Conservation (phyloP, 352 stramenopile genomes). For the Pythium aquatile region DNA sequence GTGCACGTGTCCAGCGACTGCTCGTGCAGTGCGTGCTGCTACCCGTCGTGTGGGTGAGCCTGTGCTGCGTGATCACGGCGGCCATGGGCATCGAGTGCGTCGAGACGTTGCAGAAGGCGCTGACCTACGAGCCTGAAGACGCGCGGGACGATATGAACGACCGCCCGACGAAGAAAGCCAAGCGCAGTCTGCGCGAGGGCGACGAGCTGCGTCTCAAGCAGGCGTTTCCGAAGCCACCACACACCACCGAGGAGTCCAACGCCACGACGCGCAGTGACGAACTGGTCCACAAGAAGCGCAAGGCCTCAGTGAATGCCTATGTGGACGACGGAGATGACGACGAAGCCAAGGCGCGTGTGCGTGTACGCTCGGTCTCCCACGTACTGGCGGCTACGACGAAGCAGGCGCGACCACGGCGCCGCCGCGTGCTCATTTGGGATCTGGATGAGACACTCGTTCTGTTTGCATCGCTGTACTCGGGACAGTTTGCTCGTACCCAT, state of each 20-base stretch:
- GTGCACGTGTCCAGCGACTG: slow-evolving; percentile 32
- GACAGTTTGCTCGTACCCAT: slow-evolving; percentile 59
- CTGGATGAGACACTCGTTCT: slow-evolving; percentile 82
- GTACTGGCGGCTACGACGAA: neutral
- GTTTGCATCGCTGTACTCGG: slow-evolving; percentile 79
- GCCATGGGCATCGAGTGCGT: slow-evolving; percentile 59
- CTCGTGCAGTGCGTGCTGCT: slow-evolving; percentile 58
- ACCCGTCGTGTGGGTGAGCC: slow-evolving; percentile 56
- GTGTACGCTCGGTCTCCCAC: neutral
- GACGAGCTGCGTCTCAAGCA: slow-evolving; percentile 3
- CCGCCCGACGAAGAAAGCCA: slow-evolving; percentile 22
- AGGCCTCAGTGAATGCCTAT: neutral
- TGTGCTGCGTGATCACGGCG: slow-evolving; percentile 56
- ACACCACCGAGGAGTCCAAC: neutral
- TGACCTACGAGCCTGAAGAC: slow-evolving; percentile 2
- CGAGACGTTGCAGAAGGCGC: slow-evolving; percentile 39
- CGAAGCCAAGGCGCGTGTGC: neutral
- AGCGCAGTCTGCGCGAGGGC: slow-evolving; percentile 3
- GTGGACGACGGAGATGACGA: neutral
- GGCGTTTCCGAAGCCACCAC: neutral
- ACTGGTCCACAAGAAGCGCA: slow-evolving; percentile 5
- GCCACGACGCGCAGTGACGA: neutral
- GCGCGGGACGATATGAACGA: neutral
- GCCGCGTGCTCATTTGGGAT: slow-evolving; percentile 79
- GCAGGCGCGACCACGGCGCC: slow-evolving; percentile 7